Evolutionary conservation across 192 early-diverging fungal species (phyloP).

Genomic region (Backusella psychrophila): DNA sequence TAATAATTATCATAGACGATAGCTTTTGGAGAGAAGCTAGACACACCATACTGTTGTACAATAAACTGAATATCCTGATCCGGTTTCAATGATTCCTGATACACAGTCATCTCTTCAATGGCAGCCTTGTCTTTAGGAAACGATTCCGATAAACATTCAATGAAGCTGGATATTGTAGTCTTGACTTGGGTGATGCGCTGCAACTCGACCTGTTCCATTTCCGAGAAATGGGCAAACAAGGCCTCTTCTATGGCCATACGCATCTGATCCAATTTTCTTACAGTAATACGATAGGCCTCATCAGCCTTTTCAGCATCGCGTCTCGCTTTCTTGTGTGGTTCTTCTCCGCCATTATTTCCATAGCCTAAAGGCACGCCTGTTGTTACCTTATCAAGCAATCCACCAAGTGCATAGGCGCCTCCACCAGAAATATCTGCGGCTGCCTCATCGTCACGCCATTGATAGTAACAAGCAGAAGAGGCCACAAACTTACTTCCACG

Average conservation of each 20-base stretch:
- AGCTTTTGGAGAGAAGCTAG: constrained; percentile 66
- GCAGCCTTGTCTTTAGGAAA: constrained; percentile 52
- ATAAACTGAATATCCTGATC: constrained; percentile 74
- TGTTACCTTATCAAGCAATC: constrained; percentile 25
- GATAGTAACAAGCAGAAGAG: constrained; percentile 60
- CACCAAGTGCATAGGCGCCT: constrained; percentile 1
- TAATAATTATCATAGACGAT: constrained; percentile 70
- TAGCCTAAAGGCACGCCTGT: not conserved
- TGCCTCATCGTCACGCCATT: constrained; percentile 60
- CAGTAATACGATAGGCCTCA: constrained; percentile 59
- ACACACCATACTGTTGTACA: constrained; percentile 72
- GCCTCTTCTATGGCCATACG: constrained; percentile 69
- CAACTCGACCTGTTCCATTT: constrained; percentile 48
- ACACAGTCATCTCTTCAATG: constrained; percentile 54
- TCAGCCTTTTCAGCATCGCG: constrained; percentile 66
- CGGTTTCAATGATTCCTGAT: constrained; percentile 74
- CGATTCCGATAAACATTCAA: constrained; percentile 44
- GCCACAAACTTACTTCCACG: constrained; percentile 69
- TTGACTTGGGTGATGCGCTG: constrained; percentile 35
- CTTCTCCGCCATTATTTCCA: constrained; percentile 15
- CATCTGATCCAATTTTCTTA: constrained; percentile 62
- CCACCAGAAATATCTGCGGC: constrained; percentile 19
- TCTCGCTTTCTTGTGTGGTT: constrained; percentile 50
- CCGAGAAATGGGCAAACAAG: constrained; percentile 55
- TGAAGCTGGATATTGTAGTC: constrained; percentile 46